phyloP scores from a whole-genome alignment of 2,329 filamentous ascomycete genomes.

The Elsinoe batatas region DNA sequence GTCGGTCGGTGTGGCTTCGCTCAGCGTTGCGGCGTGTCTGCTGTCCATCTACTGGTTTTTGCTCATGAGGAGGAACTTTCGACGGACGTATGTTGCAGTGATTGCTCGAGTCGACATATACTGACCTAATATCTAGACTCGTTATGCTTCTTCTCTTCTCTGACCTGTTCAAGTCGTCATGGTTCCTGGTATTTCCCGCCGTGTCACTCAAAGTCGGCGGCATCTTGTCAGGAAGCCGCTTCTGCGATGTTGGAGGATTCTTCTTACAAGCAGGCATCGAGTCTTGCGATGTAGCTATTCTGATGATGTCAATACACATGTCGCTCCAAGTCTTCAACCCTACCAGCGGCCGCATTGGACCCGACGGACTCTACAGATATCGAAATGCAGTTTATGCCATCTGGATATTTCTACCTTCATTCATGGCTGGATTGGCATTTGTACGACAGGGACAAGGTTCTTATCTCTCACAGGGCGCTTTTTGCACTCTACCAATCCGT shows the following conservation, averaged over 20 bases:
- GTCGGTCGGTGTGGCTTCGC: slow-evolving; percentile 25
- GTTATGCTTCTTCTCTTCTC: slow-evolving; percentile 65
- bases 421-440: slow-evolving; percentile 56
- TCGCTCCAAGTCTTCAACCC: slow-evolving; percentile 61
- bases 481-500: slow-evolving; percentile 58
- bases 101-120: neutral
- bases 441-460: slow-evolving; percentile 39
- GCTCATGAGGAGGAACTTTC: slow-evolving; percentile 62
- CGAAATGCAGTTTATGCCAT: slow-evolving; percentile 49
- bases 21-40: slow-evolving; percentile 49
- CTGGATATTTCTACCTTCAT: slow-evolving; percentile 49
- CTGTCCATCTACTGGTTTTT: slow-evolving; percentile 61
- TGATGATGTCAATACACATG: slow-evolving; percentile 65
- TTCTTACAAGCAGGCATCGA: slow-evolving; percentile 57
- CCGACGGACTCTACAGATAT: slow-evolving; percentile 59
- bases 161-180: slow-evolving; percentile 60
- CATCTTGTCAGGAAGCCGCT: slow-evolving; percentile 42
- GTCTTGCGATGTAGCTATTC: slow-evolving; percentile 57
- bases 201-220: slow-evolving; percentile 46
- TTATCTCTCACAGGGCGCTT: slow-evolving; percentile 55
- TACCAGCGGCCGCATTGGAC: slow-evolving; percentile 30
- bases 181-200: slow-evolving; percentile 56
- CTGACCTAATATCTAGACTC: slow-evolving; percentile 40
- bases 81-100: slow-evolving; percentile 51
- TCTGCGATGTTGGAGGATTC: slow-evolving; percentile 62